Evolutionary conservation across 2,329 filamentous ascomycete genomes (phyloP).

Genomic region (Cercospora sp.): DNA sequence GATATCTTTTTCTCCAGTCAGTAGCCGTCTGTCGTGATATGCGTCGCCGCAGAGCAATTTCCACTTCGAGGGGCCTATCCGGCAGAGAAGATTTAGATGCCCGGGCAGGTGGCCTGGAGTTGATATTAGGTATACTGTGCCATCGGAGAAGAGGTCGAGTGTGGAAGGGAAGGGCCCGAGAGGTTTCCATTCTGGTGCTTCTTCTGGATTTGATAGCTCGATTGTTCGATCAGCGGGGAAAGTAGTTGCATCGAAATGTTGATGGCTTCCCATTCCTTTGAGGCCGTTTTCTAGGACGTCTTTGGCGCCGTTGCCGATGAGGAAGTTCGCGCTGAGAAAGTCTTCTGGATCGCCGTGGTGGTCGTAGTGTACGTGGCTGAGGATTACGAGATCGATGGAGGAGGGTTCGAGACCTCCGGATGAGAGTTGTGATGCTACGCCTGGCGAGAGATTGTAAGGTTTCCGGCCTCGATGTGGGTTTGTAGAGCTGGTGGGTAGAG

Average conservation of each 20-base stretch:
- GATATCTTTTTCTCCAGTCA: conserved; percentile 55
- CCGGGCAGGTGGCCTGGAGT: conserved; percentile 55
- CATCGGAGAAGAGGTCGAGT: conserved; percentile 53
- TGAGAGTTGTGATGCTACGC: conserved; percentile 45
- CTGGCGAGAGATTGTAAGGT: conserved; percentile 49
- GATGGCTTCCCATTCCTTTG: conserved; percentile 38
- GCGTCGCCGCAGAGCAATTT: conserved; percentile 56
- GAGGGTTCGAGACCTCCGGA: conserved; percentile 41
- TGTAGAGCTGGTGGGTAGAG: conserved; percentile 50
- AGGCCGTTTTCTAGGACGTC: conserved; percentile 43
- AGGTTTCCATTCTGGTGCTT: conserved; percentile 43
- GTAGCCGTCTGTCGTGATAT: conserved; percentile 55
- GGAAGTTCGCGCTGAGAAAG: conserved; percentile 52
- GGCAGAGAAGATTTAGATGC: conserved; percentile 54
- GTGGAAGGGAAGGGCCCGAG: conserved; percentile 48
- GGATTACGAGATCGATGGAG: conserved; percentile 47
- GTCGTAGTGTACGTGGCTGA: conserved; percentile 59
- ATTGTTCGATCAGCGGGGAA: conserved; percentile 45
- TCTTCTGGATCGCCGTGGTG: conserved; percentile 59
- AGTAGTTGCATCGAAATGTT: conserved; percentile 49
- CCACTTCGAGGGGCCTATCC: conserved; percentile 44
- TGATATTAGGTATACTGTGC: conserved; percentile 51
- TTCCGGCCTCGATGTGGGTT: conserved; percentile 50
- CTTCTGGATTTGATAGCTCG: conserved; percentile 44
- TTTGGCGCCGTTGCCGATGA: conserved; percentile 53